A percentile compares a stretch with the other conserved stretches of the same genome.
Conservation (phyloP, 2,329 filamentous ascomycete species). For the Epichloe uncinata region DNA sequence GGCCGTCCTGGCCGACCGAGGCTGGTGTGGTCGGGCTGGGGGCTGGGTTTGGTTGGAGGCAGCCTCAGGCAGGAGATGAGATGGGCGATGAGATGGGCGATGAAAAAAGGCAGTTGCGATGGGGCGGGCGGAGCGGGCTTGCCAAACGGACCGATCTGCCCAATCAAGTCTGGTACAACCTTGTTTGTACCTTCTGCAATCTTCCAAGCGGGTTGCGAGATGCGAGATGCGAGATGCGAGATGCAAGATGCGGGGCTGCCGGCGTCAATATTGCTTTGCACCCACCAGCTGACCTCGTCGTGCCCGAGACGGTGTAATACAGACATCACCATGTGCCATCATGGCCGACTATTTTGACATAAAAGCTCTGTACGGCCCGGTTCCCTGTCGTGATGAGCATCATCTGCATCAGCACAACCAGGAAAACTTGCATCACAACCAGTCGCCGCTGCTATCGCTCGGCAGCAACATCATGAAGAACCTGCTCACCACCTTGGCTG, state of each 20-base stretch:
- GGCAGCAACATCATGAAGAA: slow-evolving; percentile 3
- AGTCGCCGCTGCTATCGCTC: neutral
- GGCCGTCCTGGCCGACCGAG: neutral
- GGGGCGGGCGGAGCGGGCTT: neutral
- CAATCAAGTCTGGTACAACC: no score
- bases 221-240: neutral
- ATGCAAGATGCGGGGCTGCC: neutral
- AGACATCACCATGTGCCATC: neutral
- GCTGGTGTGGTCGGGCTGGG: neutral
- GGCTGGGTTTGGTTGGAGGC: neutral
- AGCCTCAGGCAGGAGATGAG: neutral
- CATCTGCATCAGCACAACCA: neutral
- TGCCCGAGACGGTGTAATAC: neutral
- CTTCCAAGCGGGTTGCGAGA: neutral
- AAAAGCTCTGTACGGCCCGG: neutral
- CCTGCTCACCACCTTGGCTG: neutral
- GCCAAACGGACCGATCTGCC: neutral
- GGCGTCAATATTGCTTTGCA: neutral
- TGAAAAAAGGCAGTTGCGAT: neutral
- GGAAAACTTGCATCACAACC: neutral
- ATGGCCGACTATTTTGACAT: neutral
- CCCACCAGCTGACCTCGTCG: neutral
- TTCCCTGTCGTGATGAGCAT: neutral
- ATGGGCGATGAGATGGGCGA: neutral
- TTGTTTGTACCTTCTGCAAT: neutral